Evolutionary conservation across 2,329 filamentous ascomycete genomes (phyloP), one percentile per base, ranked within the genome.

Genomic region (Verticillium alfalfae): DNA sequence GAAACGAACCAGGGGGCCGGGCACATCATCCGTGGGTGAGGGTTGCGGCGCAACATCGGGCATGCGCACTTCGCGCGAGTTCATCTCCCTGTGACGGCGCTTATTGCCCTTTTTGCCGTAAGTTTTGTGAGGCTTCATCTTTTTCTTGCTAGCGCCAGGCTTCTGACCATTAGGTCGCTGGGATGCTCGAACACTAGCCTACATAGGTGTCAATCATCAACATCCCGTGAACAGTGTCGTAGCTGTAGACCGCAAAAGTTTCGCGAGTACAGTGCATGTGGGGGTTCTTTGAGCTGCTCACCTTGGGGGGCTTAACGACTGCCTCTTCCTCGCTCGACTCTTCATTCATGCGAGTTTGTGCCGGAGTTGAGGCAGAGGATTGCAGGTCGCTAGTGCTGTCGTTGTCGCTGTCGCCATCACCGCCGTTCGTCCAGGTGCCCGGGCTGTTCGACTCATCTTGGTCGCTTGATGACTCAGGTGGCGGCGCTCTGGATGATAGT

Each of bases 1-100:
- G 34, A 94, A 84, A 39, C 90, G 86, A 66, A 98, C 84, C 49
- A 96, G 78, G 0, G 89, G 86, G 16, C 84, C 81, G 65, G 72
- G 66, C 38, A 70, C 63, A 56, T 70, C 66, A 60, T 65, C 62
- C 67, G 64, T 26, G 10, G 65, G 65, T 12, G 60, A 64, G 37
- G 65, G 64, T 61, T 66, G 64, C 26, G 56, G 56, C 31, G 64
- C 57, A 7, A 65, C 63, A 15, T 66, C 63, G 5, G 60, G 63
- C 38, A 74, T 71, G 59, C 75, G 76, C 6, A 72, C 68, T 67
- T 81, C 80, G 31, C 72, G 73, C 39, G 62, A 62, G 22, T 71
- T 69, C 64, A 67, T 61, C 60, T 80, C 75, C 69, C 80, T 82
- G 41, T 79, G 77, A n/a, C 76, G 73, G 34, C 76, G 74, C 69